phyloP scores from a whole-genome alignment of 225 moss, liverwort and hornwort species.

The Straminergon stramineum region DNA sequence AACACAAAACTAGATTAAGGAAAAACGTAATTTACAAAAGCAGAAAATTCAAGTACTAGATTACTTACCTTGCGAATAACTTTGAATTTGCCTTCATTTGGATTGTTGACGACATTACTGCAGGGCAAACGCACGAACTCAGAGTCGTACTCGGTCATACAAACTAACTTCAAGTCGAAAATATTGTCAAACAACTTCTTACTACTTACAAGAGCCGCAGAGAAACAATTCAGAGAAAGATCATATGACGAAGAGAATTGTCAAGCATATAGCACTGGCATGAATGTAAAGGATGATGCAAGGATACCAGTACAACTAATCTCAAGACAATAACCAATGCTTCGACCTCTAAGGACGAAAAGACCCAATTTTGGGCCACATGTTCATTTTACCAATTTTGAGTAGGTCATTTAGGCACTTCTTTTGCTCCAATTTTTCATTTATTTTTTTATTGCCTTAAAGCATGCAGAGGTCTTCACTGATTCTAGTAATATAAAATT shows the following conservation, averaged over 20 bases:
- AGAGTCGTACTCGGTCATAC: neutral
- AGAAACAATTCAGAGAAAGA: neutral
- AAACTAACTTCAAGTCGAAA: neutral
- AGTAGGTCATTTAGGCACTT: neutral
- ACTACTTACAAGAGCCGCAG: neutral
- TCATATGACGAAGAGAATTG: neutral
- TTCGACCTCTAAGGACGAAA: neutral
- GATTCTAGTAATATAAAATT: neutral
- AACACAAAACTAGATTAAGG: neutral
- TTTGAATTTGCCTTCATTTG: slow-evolving; percentile 34
- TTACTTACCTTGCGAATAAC: slow-evolving; percentile 37
- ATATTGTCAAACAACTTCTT: neutral
- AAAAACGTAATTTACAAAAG: neutral
- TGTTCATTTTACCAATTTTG: neutral
- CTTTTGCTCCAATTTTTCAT: neutral
- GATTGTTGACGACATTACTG: slow-evolving; percentile 43
- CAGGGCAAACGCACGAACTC: neutral
- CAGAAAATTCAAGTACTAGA: neutral
- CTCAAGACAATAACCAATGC: neutral
- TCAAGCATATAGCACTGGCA: neutral
- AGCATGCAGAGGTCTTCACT: neutral
- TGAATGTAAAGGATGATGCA: neutral
- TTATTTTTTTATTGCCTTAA: no score
- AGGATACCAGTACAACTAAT: neutral
- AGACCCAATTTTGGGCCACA: neutral